These are phyloP conservation scores for Coemansia sp. DNA, from an alignment of 192 early-diverging fungal species.

Conservation along the genomic window DNA sequence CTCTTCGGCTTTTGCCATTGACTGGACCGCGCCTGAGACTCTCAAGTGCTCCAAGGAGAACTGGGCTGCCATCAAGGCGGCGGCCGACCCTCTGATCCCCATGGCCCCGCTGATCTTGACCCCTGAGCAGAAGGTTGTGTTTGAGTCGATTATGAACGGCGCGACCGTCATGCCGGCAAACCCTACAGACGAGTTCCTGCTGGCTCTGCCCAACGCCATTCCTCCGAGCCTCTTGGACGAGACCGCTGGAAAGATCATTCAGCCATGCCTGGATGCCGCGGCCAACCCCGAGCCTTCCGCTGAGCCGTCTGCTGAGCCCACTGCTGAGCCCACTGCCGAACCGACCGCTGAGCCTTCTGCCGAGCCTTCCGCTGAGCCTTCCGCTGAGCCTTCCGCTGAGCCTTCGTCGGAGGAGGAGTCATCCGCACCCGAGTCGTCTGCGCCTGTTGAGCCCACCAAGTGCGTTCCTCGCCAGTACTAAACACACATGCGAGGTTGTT, in stretches of 20 bases:
- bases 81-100: constrained; percentile 36
- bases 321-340: neutral
- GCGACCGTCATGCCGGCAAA: constrained; percentile 27
- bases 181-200: constrained; percentile 42
- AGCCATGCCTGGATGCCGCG: constrained; percentile 5
- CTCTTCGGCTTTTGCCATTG: constrained; percentile 44
- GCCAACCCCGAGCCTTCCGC: neutral
- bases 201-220: constrained; percentile 26
- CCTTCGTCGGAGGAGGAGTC: constrained; percentile 3
- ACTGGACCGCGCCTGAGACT: constrained; percentile 44
- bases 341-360: neutral
- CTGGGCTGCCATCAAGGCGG: constrained; percentile 43
- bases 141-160: constrained; percentile 27
- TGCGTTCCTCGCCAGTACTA: constrained; percentile 3
- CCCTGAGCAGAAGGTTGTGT: constrained; percentile 21
- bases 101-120: constrained; percentile 24
- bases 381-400: neutral
- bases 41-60: constrained; percentile 49
- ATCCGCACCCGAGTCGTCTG: neutral
- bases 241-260: constrained; percentile 7
- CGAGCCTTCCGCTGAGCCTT: neutral
- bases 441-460: neutral
- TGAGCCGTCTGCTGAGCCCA: neutral
- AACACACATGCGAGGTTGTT: neutral
- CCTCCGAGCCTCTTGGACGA: neutral